These are phyloP conservation scores for Naegleria lovaniensis DNA, from an alignment of 208 protist genomes.

Conservation along the genomic window DNA sequence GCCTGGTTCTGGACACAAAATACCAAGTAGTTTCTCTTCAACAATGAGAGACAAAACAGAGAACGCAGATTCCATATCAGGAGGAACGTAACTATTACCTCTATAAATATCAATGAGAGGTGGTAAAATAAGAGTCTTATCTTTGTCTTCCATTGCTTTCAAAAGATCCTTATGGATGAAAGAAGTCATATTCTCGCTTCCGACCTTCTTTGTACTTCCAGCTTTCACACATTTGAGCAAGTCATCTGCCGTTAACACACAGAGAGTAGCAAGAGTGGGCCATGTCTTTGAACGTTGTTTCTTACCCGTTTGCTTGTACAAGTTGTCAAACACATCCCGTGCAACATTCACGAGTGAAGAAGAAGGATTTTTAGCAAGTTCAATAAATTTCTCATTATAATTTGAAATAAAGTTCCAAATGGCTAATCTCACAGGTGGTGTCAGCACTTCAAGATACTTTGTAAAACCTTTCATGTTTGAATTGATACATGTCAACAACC, in stretches of 20 bases:
- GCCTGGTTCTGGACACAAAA: not conserved
- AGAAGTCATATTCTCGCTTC: not conserved
- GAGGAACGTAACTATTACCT: not conserved
- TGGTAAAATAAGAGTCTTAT: not conserved
- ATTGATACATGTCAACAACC: not conserved
- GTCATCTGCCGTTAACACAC: not conserved
- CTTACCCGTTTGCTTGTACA: not conserved
- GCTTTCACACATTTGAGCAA: not conserved
- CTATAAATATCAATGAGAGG: not conserved
- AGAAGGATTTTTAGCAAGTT: not conserved
- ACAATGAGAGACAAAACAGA: not conserved
- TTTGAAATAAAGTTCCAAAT: slow-evolving; percentile 20
- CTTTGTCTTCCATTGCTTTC: not conserved
- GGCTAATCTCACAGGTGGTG: not conserved
- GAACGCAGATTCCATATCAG: not conserved
- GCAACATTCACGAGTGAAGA: not conserved
- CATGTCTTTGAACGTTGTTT: not conserved
- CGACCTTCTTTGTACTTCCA: not conserved
- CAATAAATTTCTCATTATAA: not conserved
- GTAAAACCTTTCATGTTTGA: not conserved
- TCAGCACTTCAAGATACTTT: not conserved
- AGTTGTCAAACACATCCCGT: not conserved
- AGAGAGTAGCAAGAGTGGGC: not conserved
- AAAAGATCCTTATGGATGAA: not conserved
- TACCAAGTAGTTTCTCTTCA: not conserved